These are phyloP conservation scores for Nakazawaea anatomiae DNA, from an alignment of 805 yeast genomes.

Conservation along the genomic window DNA sequence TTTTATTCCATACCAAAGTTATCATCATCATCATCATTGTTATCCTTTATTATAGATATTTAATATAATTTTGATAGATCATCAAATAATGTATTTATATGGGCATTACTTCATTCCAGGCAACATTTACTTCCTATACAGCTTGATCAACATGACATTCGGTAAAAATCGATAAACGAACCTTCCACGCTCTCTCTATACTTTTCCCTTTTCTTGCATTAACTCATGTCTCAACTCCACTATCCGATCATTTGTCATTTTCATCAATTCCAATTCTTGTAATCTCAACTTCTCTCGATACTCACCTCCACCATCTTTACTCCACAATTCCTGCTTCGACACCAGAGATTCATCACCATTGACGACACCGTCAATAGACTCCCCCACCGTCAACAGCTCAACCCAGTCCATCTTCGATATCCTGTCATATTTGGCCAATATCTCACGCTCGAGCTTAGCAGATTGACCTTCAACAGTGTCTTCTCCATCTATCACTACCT, in stretches of 20 bases:
- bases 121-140: too few species aligned
- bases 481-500: slow-evolving; percentile 18
- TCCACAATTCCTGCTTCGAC: background rate
- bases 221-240: slow-evolving; percentile 30
- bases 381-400: background rate
- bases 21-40: too few species aligned
- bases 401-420: slow-evolving; percentile 5
- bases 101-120: too few species aligned
- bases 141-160: too few species aligned
- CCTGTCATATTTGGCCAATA: slow-evolving; percentile 16
- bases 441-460: slow-evolving; percentile 20
- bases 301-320: slow-evolving; percentile 25
- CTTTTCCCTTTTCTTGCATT: background rate
- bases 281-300: slow-evolving; percentile 29
- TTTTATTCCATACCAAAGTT: too few species aligned
- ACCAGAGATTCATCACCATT: slow-evolving; percentile 10
- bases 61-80: too few species aligned
- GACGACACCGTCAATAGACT: background rate
- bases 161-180: too few species aligned
- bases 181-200: background rate
- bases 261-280: slow-evolving; percentile 21
- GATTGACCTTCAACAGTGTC: slow-evolving; percentile 33
- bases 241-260: slow-evolving; percentile 37
- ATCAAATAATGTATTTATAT: too few species aligned
- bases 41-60: too few species aligned